Evolutionary conservation across 257 asterid genomes (phyloP).

Genomic region (Fraxinus pennsylvanica): DNA sequence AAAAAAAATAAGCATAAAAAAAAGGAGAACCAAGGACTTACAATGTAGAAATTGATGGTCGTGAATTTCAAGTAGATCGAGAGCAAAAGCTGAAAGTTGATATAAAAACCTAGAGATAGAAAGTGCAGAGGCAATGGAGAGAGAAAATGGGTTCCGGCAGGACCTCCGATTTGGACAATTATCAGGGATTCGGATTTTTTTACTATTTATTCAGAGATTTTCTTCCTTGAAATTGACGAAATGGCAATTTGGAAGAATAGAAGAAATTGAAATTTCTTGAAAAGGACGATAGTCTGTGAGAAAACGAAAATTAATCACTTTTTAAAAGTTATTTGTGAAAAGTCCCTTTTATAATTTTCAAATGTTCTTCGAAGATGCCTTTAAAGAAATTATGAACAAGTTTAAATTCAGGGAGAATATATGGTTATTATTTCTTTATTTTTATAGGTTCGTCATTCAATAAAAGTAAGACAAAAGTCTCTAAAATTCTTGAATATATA

Average conservation of each 20-base stretch:
- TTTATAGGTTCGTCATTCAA: too few relatives aligned
- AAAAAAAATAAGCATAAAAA: neutral
- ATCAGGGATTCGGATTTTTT: neutral
- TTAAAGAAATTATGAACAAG: neutral
- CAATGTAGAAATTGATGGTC: constrained; percentile 8
- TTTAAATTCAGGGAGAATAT: too few relatives aligned
- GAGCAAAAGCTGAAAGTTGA: neutral
- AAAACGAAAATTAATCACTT: neutral
- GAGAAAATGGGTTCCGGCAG: neutral
- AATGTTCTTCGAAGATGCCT: neutral
- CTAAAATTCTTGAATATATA: too few relatives aligned
- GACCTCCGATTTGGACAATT: constrained; percentile 3
- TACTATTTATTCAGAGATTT: neutral
- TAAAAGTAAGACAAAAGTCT: too few relatives aligned
- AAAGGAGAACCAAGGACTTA: neutral
- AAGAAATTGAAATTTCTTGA: neutral
- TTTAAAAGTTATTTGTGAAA: too few relatives aligned
- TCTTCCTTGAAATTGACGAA: neutral
- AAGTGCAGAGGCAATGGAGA: neutral
- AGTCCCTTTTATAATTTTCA: too few relatives aligned
- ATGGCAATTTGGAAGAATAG: neutral
- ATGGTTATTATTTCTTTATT: too few relatives aligned
- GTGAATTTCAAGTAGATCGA: constrained; percentile 9
- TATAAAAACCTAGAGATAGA: constrained; percentile 3
- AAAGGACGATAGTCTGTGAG: neutral